Evolutionary conservation across 106 monocot species (phyloP).

Genomic region (Apostasia shenzhenica): DNA sequence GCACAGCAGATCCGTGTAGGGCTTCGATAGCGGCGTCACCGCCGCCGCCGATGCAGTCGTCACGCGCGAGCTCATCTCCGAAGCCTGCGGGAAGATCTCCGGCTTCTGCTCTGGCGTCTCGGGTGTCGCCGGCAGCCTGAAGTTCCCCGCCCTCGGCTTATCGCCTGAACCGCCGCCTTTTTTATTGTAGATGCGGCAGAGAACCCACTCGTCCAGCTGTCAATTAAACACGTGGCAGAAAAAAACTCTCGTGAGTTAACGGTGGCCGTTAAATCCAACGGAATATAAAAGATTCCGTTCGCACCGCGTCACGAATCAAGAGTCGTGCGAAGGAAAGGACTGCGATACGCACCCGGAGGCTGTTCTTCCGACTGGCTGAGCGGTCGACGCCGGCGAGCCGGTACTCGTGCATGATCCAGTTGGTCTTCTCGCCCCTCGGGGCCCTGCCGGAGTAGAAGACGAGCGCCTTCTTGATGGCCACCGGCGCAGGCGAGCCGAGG

Average conservation of each 20-base stretch:
- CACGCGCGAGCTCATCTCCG: not conserved
- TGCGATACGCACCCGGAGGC: constrained; percentile 34
- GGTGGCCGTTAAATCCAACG: not conserved
- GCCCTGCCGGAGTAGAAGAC: constrained; percentile 86
- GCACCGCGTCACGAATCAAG: not conserved
- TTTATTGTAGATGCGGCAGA: constrained; percentile 84
- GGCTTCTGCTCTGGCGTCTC: constrained; percentile 10
- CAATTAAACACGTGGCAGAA: not conserved
- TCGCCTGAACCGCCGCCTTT: constrained; percentile 30
- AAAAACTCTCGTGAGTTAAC: not conserved
- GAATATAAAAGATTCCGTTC: constrained; percentile 2
- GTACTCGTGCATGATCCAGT: constrained; percentile 98
- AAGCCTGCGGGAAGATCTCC: not conserved
- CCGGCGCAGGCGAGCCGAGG: constrained; percentile 42
- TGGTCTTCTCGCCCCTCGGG: constrained; percentile 74
- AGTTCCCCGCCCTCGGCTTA: not conserved
- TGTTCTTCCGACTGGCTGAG: constrained; percentile 49
- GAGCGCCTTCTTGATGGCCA: constrained; percentile 86
- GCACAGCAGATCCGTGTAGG: constrained; percentile 17
- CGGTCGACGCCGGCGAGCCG: constrained; percentile 74
- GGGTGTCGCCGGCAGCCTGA: constrained; percentile 10
- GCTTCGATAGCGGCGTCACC: not conserved
- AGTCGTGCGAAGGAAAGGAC: not conserved
- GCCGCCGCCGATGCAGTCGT: not conserved
- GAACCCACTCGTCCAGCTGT: constrained; percentile 88